Base-by-base conservation (phyloP, 768 basidiomycete genomes). In the Leccinum boreale region DNA sequence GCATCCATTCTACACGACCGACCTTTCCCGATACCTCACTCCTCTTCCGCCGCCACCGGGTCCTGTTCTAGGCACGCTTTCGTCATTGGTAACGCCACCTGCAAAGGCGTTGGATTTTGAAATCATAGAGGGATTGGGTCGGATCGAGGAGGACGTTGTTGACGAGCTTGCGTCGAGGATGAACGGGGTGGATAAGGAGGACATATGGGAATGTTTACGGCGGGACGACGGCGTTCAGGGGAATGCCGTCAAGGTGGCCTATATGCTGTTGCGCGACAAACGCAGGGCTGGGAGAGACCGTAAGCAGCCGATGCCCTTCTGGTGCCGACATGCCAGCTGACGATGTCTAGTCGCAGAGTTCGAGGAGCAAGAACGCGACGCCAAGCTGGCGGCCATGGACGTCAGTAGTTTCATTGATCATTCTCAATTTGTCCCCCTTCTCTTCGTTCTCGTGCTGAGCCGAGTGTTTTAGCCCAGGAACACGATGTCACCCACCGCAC, bases 241-340 rank as follows among this genome's bases (percentile, higher is more conserved):
- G 39, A 97, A 98, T 69, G 87, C 92, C 54, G 89, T 98, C 69
- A 95, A 97, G 74, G 94, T 99, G 7, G 94, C 96, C 0, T 99
- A 98, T 73, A 86, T 94, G 84, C 79, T 99, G 4, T 78, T 97
- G 47, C 79, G 93, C 56, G 96, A 99, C 68, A 94, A 94, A 76
- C 79, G 86, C 63, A 77, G 94, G 39, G 80, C 90, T 53, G 86
- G 93, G 6, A 84, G 89, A 71, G 92, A 94, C 70, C 75, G 94
- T 96, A 66, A 80, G 93, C 80, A 29, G 19, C 5, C 19, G 28
- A 36, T 12, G 17, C 7, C 35, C 5, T 56, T 14, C 24, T 50
- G 53, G 59, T 28, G 42, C 21, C 21, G n/a, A 15, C 48, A 47
- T 48, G n/a, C 10, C 49, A 60, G 42, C 55, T 69, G 46, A 67